Conservation (phyloP, 1,284 basidiomycete genomes). For the Tylopilus sp. region DNA sequence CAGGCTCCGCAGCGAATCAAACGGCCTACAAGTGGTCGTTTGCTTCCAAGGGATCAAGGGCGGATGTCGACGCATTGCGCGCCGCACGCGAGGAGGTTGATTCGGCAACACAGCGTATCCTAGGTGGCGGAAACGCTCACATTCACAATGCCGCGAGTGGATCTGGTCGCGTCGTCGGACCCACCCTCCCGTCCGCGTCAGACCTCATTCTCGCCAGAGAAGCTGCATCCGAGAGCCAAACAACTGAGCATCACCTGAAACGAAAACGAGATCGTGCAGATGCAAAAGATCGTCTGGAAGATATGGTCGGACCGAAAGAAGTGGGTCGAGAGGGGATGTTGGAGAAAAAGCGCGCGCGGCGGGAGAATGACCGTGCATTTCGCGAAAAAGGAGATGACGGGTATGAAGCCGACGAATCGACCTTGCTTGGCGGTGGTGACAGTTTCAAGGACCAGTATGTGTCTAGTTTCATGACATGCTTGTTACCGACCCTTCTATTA, state of each 20-base stretch:
- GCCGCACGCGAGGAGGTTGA: slow-evolving; percentile 69
- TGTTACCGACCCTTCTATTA: slow-evolving; percentile 19
- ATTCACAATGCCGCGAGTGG: slow-evolving; percentile 14
- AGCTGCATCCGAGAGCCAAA: slow-evolving; percentile 56
- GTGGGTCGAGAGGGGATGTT: slow-evolving; percentile 79
- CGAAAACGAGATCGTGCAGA: slow-evolving; percentile 74
- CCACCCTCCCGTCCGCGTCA: slow-evolving; percentile 72
- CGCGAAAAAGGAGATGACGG: slow-evolving; percentile 80
- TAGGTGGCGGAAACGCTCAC: slow-evolving; percentile 42
- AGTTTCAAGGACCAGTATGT: slow-evolving; percentile 78
- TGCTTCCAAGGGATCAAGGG: slow-evolving; percentile 55
- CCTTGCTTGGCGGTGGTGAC: slow-evolving; percentile 78
- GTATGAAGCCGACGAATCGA: slow-evolving; percentile 73
- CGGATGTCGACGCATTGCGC: slow-evolving; percentile 66
- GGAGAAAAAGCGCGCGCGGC: slow-evolving; percentile 76
- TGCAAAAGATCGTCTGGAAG: slow-evolving; percentile 76
- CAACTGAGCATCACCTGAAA: slow-evolving; percentile 63
- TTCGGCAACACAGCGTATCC: slow-evolving; percentile 62
- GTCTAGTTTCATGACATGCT: slow-evolving; percentile 9
- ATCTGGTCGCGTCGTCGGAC: slow-evolving; percentile 65
- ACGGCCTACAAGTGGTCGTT: slow-evolving; percentile 76
- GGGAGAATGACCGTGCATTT: slow-evolving; percentile 73
- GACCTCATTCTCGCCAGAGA: slow-evolving; percentile 77
- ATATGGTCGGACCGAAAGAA: slow-evolving; percentile 77
- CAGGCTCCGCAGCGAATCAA: slow-evolving; percentile 63